Conservation (phyloP, 1,284 basidiomycete species). For the Ceratobasidium sp. region DNA sequence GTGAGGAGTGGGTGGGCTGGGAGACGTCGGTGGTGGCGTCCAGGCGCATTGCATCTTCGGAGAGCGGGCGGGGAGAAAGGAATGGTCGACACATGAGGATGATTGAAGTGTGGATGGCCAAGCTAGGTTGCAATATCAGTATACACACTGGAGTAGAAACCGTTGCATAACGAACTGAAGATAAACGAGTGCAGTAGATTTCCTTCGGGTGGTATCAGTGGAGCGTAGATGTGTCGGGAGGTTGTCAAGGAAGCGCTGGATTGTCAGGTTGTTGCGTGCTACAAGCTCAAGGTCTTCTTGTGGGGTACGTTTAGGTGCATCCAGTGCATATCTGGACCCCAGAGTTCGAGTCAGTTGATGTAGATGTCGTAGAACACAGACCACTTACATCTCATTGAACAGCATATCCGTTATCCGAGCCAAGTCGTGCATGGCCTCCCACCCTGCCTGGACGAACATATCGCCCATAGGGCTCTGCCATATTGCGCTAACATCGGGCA, state of each 20-base stretch:
- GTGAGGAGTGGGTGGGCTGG: neutral
- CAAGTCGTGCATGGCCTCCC: conserved; percentile 1
- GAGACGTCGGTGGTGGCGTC: neutral
- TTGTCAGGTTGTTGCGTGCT: conserved; percentile 3
- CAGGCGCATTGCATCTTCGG: neutral
- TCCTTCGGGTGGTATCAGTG: neutral
- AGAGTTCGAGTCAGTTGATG: neutral
- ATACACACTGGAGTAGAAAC: too few species aligned
- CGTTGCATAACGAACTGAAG: neutral
- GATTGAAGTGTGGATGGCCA: neutral
- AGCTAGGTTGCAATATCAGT: too few species aligned
- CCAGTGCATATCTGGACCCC: neutral
- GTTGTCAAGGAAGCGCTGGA: conserved; percentile 5
- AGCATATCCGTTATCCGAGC: conserved; percentile 1
- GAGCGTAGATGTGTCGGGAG: neutral
- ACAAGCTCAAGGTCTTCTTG: conserved; percentile 2
- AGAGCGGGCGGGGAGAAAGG: neutral
- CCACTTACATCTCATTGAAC: conserved; percentile 1
- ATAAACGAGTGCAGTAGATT: conserved; percentile 1
- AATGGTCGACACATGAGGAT: conserved; percentile 11
- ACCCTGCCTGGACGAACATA: neutral
- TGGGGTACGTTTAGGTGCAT: neutral
- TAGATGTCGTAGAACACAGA: neutral
- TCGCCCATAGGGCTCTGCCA: conserved; percentile 14
- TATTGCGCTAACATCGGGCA: neutral